These are phyloP conservation scores for Arabidopsis thaliana DNA, from an alignment of 345 rosid species.

Conservation along the genomic window TAIR10.1 NC_003070.9:20999501-21000000, in stretches of 20 bases:
- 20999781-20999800: constrained; percentile 48
- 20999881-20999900: not conserved
- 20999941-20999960: not conserved
- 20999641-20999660: constrained; percentile 61
- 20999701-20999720: not conserved
- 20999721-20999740: constrained; percentile 4
- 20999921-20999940: not conserved
- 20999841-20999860: constrained; percentile 63
- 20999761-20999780: constrained; percentile 3
- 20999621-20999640: constrained; percentile 61
- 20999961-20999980: constrained; percentile 63
- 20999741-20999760: not conserved
- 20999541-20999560: not conserved
- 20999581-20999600: not conserved
- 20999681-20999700: constrained; percentile 56
- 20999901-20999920: not conserved
- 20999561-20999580: not conserved
- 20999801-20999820: constrained; percentile 54
- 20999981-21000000: constrained; percentile 41
- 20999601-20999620: constrained; percentile 5
- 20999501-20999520: not conserved
- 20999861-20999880: constrained; percentile 51
- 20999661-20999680: constrained; percentile 76
- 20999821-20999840: constrained; percentile 67
- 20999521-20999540: not conserved